Evolutionary conservation across 768 basidiomycete species (phyloP), one percentile per base, ranked within the genome.

Genomic region (Leccinum obscurum): DNA sequence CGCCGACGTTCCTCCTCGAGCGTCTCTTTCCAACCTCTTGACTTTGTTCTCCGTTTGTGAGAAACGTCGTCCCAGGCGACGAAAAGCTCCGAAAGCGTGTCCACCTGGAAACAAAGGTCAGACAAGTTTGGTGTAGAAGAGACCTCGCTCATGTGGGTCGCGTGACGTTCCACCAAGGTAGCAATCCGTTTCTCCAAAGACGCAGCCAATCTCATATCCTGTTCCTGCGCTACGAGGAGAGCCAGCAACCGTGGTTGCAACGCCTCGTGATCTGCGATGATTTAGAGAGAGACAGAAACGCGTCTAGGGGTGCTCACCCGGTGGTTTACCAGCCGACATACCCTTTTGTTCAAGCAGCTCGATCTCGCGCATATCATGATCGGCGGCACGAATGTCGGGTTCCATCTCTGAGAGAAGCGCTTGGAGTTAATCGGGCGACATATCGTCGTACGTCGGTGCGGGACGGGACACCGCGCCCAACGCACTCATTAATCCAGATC

Each of bases 351-450:
- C 86, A 54, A 93, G 73, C 14, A 78, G 73, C 59, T 87, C 86
- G 34, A 93, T 90, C 68, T 93, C 92, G 37, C 82, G 83, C 81
- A 92, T 83, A 65, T 92, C 90, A 14, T 88, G 83, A 65, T 93
- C 92, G 10, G 90, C 92, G 34, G 85, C 83, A 32, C 92, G 90
- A 54, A 93, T 85, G 54, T 94, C 92, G 6, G 85, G 83, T 63
- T 93, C 92, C 86, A 93, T 89, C 67, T 94, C 92, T 0, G 80
- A 73, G 10, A 93, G 73, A 57, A 90, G 79, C 0, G 87, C 86
- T 44, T 90, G 88, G 8, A 93, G 76, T 65, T 90, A 90, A 58
- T 82, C 82, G 0, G 83, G 68, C 0, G 87, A 80, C 85, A 93
- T 86, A 44, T 80, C 80, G 55, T 83, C 83, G 59, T 88, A 89